A percentile compares a stretch with the other conserved stretches of the same genome.
phyloP scores from a whole-genome alignment of 2,329 filamentous ascomycete species.

The Fusarium pilosicola region DNA sequence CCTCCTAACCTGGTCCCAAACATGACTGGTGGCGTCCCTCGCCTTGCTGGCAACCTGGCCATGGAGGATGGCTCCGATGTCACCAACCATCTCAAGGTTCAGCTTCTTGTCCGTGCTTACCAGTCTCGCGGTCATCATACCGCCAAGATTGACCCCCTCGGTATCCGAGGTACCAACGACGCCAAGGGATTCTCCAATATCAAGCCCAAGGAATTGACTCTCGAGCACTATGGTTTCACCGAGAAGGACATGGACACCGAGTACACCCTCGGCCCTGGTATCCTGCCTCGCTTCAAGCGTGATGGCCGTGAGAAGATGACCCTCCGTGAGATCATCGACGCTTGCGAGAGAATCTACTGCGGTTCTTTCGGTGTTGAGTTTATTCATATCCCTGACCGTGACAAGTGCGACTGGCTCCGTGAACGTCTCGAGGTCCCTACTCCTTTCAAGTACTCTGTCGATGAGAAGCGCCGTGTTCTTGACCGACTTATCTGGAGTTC shows the following conservation, averaged over 20 bases:
- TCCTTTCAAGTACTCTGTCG: slow-evolving; percentile 96
- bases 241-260: slow-evolving; percentile 94
- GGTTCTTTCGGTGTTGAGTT: slow-evolving; percentile 98
- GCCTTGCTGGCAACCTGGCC: slow-evolving; percentile 75
- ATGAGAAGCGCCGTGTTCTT: slow-evolving; percentile 97
- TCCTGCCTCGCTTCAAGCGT: slow-evolving; percentile 91
- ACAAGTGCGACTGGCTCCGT: slow-evolving; percentile 98
- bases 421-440: slow-evolving; percentile 93
- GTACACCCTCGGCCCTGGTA: slow-evolving; percentile 92
- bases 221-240: slow-evolving; percentile 94
- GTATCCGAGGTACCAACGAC: slow-evolving; percentile 75
- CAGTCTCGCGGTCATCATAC: slow-evolving; percentile 98
- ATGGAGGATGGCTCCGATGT: slow-evolving; percentile 80
- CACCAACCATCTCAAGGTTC: slow-evolving; percentile 97
- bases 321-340: slow-evolving; percentile 89
- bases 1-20: slow-evolving; percentile 90
- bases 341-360: slow-evolving; percentile 96
- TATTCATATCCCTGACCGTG: slow-evolving; percentile 97
- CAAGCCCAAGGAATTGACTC: slow-evolving; percentile 90
- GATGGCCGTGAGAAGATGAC: slow-evolving; percentile 95
- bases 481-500: slow-evolving; percentile 99
- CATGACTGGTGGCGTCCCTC: slow-evolving; percentile 80
- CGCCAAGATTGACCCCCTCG: slow-evolving; percentile 94
- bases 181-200: slow-evolving; percentile 83
- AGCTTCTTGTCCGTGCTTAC: slow-evolving; percentile 95